Percentiles rank a stretch among this genome's conserved stretches.
phyloP scores from a whole-genome alignment of 768 basidiomycete genomes.

The Mycena leptocephala region DNA sequence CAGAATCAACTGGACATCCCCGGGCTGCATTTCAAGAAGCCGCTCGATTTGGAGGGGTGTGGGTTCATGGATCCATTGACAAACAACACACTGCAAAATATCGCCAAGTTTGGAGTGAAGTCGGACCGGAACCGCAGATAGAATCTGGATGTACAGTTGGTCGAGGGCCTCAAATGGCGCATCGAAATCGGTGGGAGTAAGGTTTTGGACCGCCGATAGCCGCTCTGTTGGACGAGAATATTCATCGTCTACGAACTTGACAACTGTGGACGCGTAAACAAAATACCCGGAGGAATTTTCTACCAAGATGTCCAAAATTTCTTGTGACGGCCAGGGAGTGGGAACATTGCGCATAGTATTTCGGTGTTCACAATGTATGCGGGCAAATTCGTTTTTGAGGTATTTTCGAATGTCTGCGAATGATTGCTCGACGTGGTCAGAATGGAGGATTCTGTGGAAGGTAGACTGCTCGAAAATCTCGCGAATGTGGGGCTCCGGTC shows the following conservation, averaged over 20 bases:
- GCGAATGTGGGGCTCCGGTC: slow-evolving; percentile 1
- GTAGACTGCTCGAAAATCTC: neutral
- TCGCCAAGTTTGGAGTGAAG: neutral
- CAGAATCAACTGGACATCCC: neutral
- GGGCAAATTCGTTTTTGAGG: neutral
- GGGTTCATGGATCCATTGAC: neutral
- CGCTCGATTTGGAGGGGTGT: neutral
- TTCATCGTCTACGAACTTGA: slow-evolving; percentile 7
- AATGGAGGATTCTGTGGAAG: neutral
- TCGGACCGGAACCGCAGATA: neutral
- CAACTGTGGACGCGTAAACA: slow-evolving; percentile 6
- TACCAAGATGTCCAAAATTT: neutral
- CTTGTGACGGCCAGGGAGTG: neutral
- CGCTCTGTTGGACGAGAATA: slow-evolving; percentile 6
- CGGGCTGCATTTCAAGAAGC: neutral
- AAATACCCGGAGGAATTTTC: slow-evolving; percentile 11
- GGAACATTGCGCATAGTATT: neutral
- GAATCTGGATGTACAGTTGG: neutral
- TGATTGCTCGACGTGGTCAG: neutral
- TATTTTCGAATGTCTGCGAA: neutral
- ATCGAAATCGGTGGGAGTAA: neutral
- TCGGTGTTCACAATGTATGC: neutral
- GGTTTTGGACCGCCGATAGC: neutral
- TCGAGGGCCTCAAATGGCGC: neutral
- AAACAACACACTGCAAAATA: neutral